A percentile compares a stretch with the other conserved stretches of the same genome.
phyloP scores from a whole-genome alignment of 2,329 filamentous ascomycete genomes.

The Aspergillus proliferans region DNA sequence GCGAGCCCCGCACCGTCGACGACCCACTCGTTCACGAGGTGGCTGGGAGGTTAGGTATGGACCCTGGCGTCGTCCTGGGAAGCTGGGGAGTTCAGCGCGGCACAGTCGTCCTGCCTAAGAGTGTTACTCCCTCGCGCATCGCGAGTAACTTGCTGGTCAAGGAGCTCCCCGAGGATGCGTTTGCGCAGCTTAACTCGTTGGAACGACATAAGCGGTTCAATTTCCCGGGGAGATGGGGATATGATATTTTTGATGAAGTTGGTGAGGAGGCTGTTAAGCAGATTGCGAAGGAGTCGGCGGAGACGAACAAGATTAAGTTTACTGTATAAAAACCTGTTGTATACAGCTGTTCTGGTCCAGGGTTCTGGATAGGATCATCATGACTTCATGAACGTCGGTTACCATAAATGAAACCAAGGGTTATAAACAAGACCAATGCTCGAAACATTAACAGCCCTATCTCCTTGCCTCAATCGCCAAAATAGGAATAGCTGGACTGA shows the following conservation, averaged over 20 bases:
- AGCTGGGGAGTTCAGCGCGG: slow-evolving; percentile 51
- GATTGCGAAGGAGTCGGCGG: slow-evolving; percentile 11
- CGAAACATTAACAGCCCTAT: no score
- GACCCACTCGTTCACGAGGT: slow-evolving; percentile 56
- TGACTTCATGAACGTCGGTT: no score
- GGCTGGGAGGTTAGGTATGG: slow-evolving; percentile 54
- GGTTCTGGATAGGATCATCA: no score
- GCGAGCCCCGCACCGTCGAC: slow-evolving; percentile 43
- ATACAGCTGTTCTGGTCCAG: no score
- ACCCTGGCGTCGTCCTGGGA: slow-evolving; percentile 50
- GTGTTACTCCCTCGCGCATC: slow-evolving; percentile 47
- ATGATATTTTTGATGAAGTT: slow-evolving; percentile 30
- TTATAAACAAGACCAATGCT: no score
- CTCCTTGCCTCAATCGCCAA: no score
- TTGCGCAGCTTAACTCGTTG: slow-evolving; percentile 20
- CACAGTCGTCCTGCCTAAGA: slow-evolving; percentile 50
- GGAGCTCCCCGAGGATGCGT: slow-evolving; percentile 21
- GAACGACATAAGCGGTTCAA: slow-evolving; percentile 30
- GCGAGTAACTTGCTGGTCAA: slow-evolving; percentile 37
- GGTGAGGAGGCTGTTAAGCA: slow-evolving; percentile 17
- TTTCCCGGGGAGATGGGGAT: slow-evolving; percentile 25
- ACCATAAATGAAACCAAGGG: no score
- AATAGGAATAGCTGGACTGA: no score
- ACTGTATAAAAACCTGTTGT: slow-evolving; percentile 10
- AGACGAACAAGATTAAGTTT: slow-evolving; percentile 16